Percentiles rank a stretch among this genome's conserved stretches.
Evolutionary conservation across 78 protist genomes (phyloP).

Genomic region (Dictyostelium intermedium): DNA sequence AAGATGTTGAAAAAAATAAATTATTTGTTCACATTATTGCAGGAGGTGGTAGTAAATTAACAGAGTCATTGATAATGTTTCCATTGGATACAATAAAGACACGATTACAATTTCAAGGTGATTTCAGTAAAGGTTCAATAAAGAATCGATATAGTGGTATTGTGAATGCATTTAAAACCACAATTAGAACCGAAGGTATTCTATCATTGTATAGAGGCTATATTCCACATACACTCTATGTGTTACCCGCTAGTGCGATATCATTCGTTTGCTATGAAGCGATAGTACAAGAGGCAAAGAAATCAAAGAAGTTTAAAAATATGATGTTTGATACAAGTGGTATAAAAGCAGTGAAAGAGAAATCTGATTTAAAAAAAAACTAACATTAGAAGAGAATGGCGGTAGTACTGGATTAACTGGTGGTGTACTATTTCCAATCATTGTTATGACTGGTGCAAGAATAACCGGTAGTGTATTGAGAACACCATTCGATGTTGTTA

Average conservation of each 20-base stretch:
- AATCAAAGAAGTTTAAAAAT: neutral
- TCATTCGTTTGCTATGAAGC: neutral
- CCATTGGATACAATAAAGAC: slow-evolving; percentile 75
- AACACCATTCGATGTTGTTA: slow-evolving; percentile 64
- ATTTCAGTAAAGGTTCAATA: neutral
- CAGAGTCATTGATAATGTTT: slow-evolving; percentile 41
- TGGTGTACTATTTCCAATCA: slow-evolving; percentile 2
- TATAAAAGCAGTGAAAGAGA: neutral
- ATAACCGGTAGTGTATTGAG: slow-evolving; percentile 21
- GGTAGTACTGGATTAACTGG: neutral
- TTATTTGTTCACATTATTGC: neutral
- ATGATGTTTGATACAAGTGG: neutral
- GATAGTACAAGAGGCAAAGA: neutral
- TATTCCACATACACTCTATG: slow-evolving; percentile 55
- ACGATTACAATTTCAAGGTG: slow-evolving; percentile 37
- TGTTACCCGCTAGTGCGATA: slow-evolving; percentile 18
- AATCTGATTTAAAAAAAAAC: neutral
- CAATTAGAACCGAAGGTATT: neutral
- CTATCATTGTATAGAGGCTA: slow-evolving; percentile 24
- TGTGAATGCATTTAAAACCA: neutral
- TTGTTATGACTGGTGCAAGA: slow-evolving; percentile 33
- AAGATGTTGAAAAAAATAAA: neutral
- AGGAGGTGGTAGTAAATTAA: slow-evolving; percentile 7
- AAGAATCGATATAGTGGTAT: neutral
- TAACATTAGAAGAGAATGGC: neutral